A percentile compares a stretch with the other conserved stretches of the same genome.
Conservation (phyloP, 1,284 basidiomycete genomes). For the Ceratobasidium papillatum region DNA sequence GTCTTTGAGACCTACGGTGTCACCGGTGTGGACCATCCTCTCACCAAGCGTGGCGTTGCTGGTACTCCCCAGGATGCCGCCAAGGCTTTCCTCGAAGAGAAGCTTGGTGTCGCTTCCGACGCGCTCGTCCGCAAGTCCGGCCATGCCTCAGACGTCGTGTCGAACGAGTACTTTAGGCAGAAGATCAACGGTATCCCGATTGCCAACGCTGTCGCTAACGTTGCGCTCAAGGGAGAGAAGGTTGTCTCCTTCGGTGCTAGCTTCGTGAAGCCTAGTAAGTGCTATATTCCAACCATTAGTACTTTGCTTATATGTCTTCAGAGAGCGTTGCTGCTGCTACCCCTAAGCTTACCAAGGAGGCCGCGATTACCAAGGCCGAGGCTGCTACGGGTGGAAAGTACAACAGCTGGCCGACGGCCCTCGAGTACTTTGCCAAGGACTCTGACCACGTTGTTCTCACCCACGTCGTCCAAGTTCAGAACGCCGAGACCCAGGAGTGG, state of each 20-base stretch:
- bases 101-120: constrained; percentile 50
- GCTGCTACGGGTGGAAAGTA: constrained; percentile 20
- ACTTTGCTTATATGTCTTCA: background rate
- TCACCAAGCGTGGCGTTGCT: constrained; percentile 49
- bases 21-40: constrained; percentile 13
- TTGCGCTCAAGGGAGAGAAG: constrained; percentile 55
- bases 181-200: constrained; percentile 58
- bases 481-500: constrained; percentile 46
- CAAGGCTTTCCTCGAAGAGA: constrained; percentile 52
- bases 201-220: constrained; percentile 61
- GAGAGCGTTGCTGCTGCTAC: constrained; percentile 37
- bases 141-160: constrained; percentile 50
- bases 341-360: constrained; percentile 35
- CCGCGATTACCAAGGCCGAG: constrained; percentile 40
- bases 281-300: background rate
- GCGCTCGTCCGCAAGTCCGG: constrained; percentile 53
- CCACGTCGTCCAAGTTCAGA: constrained; percentile 42
- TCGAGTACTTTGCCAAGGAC: constrained; percentile 41
- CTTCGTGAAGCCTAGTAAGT: constrained; percentile 54
- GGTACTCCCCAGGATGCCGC: constrained; percentile 51
- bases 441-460: constrained; percentile 31
- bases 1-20: constrained; percentile 22
- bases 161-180: constrained; percentile 57
- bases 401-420: constrained; percentile 8
- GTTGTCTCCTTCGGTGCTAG: constrained; percentile 62